Evolutionary conservation across 2,329 filamentous ascomycete genomes (phyloP).

Genomic region (Shiraia bambusicola): DNA sequence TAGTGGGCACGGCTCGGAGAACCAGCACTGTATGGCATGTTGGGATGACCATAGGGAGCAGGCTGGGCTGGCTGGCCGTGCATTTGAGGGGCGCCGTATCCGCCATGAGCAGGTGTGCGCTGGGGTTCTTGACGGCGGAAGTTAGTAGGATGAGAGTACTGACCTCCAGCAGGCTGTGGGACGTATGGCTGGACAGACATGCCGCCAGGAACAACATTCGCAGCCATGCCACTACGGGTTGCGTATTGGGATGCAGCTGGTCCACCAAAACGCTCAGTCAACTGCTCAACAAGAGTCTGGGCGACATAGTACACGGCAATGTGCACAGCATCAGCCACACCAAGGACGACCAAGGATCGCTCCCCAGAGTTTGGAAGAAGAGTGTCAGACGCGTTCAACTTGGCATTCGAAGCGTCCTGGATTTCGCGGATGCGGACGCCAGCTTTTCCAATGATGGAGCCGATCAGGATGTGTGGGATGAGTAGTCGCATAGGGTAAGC

Average conservation of each 20-base stretch:
- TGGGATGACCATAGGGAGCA: conserved; percentile 52
- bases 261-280: conserved; percentile 94
- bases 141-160: conserved; percentile 89
- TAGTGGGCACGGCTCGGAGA: conserved; percentile 74
- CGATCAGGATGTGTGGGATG: conserved; percentile 95
- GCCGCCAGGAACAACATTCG: conserved; percentile 89
- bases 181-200: conserved; percentile 99
- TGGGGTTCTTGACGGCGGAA: conserved; percentile 70
- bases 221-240: conserved; percentile 87
- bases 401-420: conserved; percentile 93
- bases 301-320: conserved; percentile 99
- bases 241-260: conserved; percentile 97
- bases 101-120: conserved; percentile 73
- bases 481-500: conserved; percentile 94
- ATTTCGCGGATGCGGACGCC: conserved; percentile 97
- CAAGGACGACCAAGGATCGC: conserved; percentile 95
- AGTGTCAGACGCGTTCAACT: conserved; percentile 93
- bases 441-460: conserved; percentile 97
- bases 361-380: conserved; percentile 94
- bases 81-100: conserved; percentile 65
- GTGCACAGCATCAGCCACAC: conserved; percentile 96
- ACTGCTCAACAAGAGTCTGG: conserved; percentile 94
- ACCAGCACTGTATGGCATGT: conserved; percentile 75
- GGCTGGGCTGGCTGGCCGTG: conserved; percentile 62
- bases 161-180: conserved; percentile 87